Percentiles rank a stretch among this genome's conserved stretches.
Evolutionary conservation across 345 rosid genomes (phyloP).

Genomic region (Eucalyptus cladocalyx): DNA sequence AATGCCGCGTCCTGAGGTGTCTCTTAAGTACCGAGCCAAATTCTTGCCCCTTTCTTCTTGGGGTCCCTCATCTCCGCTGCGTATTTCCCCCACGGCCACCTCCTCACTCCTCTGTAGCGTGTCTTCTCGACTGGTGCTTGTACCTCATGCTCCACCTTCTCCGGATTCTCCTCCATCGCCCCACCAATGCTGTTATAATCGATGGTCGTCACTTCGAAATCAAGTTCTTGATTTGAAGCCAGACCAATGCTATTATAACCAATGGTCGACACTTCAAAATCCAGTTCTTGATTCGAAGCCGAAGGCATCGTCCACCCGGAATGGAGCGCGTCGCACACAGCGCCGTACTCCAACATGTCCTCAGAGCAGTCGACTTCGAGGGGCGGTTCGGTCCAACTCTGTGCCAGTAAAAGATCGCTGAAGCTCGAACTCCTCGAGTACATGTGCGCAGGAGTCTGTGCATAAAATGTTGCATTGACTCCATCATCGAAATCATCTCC

Average conservation of each 20-base stretch:
- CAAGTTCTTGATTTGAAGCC: neutral
- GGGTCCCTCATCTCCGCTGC: constrained; percentile 42
- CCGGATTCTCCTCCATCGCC: neutral
- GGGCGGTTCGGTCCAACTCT: constrained; percentile 22
- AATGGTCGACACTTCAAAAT: neutral
- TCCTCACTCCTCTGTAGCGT: constrained; percentile 32
- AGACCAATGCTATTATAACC: neutral
- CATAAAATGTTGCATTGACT: neutral
- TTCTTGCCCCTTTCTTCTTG: constrained; percentile 30
- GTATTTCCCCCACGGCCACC: constrained; percentile 38
- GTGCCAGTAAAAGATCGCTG: constrained; percentile 5
- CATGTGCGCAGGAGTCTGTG: neutral
- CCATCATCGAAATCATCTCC: neutral
- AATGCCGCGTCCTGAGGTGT: constrained; percentile 37
- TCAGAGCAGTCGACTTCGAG: constrained; percentile 16
- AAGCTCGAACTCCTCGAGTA: constrained; percentile 14
- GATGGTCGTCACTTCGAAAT: neutral
- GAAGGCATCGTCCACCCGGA: constrained; percentile 11
- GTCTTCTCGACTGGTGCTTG: neutral
- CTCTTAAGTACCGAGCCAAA: constrained; percentile 40
- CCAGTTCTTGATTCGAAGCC: neutral
- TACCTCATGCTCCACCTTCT: neutral
- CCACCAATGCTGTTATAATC: neutral
- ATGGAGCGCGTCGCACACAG: constrained; percentile 11
- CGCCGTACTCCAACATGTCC: constrained; percentile 16